Conservation (phyloP, 192 early-diverging fungal species). For the Coemansia guatemalensis region DNA sequence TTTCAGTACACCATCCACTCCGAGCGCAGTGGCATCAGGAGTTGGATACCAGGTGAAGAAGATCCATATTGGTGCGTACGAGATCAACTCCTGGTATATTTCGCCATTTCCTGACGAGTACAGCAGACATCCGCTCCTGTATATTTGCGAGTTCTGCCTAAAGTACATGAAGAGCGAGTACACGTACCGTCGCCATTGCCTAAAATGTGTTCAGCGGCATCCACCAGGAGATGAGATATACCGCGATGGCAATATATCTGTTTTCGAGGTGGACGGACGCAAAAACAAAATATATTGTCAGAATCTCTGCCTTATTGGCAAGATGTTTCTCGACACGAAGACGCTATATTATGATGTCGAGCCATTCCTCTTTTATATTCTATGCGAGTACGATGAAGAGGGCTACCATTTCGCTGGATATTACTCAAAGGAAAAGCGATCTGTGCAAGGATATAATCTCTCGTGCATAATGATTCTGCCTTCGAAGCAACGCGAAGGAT, state of each 20-base stretch:
- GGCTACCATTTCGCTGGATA: constrained; percentile 95
- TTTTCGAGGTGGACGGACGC: constrained; percentile 96
- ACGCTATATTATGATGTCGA: constrained; percentile 97
- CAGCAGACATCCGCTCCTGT: constrained; percentile 71
- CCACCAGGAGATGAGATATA: constrained; percentile 99
- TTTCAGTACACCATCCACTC: constrained; percentile 32
- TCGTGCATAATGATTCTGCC: constrained; percentile 95
- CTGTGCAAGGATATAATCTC: constrained; percentile 80
- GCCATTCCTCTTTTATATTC: constrained; percentile 94
- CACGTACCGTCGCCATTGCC: constrained; percentile 75
- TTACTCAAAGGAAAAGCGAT: constrained; percentile 96
- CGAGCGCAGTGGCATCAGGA: constrained; percentile 10
- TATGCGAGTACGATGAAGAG: constrained; percentile 69
- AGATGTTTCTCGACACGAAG: constrained; percentile 97
- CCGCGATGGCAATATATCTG: constrained; percentile 78
- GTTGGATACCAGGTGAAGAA: constrained; percentile 50
- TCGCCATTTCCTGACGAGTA: constrained; percentile 98
- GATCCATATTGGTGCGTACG: constrained; percentile 79
- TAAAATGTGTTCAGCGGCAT: constrained; percentile 75
- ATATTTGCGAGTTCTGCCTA: constrained; percentile 95
- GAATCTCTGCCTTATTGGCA: constrained; percentile 92
- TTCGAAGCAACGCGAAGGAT: constrained; percentile 83
- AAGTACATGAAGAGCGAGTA: constrained; percentile 96
- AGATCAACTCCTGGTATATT: constrained; percentile 92
- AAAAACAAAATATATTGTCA: constrained; percentile 99